Conservation (phyloP, 768 basidiomycete genomes). For the Boletus patriciae region DNA sequence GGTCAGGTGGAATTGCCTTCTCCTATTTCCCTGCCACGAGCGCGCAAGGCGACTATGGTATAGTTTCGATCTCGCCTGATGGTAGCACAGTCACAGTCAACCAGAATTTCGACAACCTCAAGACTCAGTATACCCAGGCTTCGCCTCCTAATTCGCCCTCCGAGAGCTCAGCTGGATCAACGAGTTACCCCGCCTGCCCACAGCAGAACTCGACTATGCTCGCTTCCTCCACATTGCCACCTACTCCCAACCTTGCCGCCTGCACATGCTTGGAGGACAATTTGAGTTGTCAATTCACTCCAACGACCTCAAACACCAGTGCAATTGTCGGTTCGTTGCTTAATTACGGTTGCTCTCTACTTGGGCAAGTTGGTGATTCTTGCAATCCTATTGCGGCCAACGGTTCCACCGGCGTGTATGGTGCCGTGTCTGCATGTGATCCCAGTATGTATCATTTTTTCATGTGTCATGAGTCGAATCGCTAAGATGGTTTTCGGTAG, state of each 20-base stretch:
- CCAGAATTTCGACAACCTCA: slow-evolving; percentile 66
- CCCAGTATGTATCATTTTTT: slow-evolving; percentile 53
- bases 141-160: slow-evolving; percentile 65
- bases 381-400: slow-evolving; percentile 73
- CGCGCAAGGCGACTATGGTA: slow-evolving; percentile 75
- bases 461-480: not conserved
- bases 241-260: slow-evolving; percentile 79
- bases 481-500: slow-evolving; percentile 37
- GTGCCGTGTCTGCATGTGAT: slow-evolving; percentile 72
- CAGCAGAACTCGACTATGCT: slow-evolving; percentile 55
- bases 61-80: slow-evolving; percentile 74
- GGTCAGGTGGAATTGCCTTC: slow-evolving; percentile 89
- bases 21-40: slow-evolving; percentile 86
- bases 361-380: slow-evolving; percentile 58
- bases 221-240: slow-evolving; percentile 70
- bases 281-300: slow-evolving; percentile 74
- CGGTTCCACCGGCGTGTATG: slow-evolving; percentile 76
- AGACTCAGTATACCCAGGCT: slow-evolving; percentile 57
- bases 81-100: slow-evolving; percentile 63
- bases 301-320: slow-evolving; percentile 58
- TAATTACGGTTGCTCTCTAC: slow-evolving; percentile 63
- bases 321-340: slow-evolving; percentile 60
- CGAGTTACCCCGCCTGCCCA: slow-evolving; percentile 62
- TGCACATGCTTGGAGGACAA: slow-evolving; percentile 72
- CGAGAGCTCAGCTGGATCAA: slow-evolving; percentile 50